Evolutionary conservation across 1,139 yeast genomes (phyloP).

Genomic region (Eremothecium gossypii): DNA sequence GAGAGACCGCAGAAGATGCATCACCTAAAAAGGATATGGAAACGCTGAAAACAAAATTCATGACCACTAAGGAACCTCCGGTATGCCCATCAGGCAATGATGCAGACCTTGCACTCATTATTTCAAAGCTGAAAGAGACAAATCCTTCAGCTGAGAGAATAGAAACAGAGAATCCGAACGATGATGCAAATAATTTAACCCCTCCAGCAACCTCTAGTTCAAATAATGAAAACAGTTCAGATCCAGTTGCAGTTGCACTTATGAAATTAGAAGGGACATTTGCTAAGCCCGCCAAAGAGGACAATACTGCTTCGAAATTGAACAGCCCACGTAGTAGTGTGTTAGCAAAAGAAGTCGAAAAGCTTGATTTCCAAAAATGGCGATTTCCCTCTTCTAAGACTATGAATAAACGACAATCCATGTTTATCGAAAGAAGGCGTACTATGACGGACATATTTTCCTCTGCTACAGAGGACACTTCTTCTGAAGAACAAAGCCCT

Average conservation of each 20-base stretch:
- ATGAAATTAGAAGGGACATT: conserved; percentile 67
- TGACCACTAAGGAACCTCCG: conserved; percentile 7
- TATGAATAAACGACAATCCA: conserved; percentile 25
- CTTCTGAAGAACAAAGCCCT: background rate
- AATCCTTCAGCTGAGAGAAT: no score
- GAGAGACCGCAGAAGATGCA: conserved; percentile 21
- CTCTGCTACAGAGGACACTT: conserved; percentile 2
- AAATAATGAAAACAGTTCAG: conserved; percentile 40
- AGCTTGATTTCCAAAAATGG: conserved; percentile 14
- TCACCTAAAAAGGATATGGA: conserved; percentile 28
- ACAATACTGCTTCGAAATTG: conserved; percentile 7
- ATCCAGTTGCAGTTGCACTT: conserved; percentile 70
- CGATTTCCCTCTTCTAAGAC: conserved; percentile 13
- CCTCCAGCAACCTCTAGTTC: background rate
- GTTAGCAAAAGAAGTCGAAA: conserved; percentile 27
- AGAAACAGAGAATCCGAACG: background rate
- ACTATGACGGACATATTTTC: conserved; percentile 28
- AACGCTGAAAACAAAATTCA: conserved; percentile 23
- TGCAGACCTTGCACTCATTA: background rate
- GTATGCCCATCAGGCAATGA: background rate
- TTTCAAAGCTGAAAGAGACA: background rate
- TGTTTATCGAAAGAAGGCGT: conserved; percentile 32
- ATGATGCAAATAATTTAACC: background rate
- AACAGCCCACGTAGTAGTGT: conserved; percentile 16
- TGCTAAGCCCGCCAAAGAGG: conserved; percentile 8